Conservation (phyloP, 164 flowering plant species). For the Piper betle region DNA sequence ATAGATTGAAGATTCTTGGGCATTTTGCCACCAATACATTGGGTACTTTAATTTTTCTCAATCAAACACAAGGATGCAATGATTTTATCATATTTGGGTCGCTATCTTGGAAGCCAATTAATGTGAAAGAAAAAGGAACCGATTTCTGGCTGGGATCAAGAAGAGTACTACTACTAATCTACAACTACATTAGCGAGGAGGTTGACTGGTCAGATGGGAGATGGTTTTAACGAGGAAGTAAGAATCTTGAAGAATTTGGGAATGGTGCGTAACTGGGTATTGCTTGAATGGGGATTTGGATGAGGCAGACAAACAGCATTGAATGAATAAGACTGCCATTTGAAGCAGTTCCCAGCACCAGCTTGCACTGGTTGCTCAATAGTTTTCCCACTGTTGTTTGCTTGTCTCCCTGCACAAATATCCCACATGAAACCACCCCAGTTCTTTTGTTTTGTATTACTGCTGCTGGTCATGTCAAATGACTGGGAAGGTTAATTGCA, state of each 20-base stretch:
- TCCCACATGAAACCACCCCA: not conserved
- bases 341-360: not conserved
- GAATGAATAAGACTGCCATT: not conserved
- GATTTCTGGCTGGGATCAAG: not conserved
- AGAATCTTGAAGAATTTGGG: not conserved
- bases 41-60: not conserved
- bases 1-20: not conserved
- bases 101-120: not conserved
- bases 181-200: not conserved
- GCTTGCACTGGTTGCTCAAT: not conserved
- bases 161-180: not conserved
- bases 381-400: not conserved
- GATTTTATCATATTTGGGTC: not conserved
- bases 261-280: not conserved
- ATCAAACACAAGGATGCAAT: not conserved
- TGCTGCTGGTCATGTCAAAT: not conserved
- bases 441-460: not conserved
- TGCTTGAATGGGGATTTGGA: not conserved
- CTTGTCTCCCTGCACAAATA: not conserved
- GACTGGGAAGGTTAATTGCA: too few species aligned
- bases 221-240: not conserved
- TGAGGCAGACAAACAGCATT: not conserved
- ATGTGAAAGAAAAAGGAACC: not conserved
- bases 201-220: not conserved
- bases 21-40: not conserved